Conservation (phyloP, 2,329 filamentous ascomycete species). For the Ilyonectria destructans region DNA sequence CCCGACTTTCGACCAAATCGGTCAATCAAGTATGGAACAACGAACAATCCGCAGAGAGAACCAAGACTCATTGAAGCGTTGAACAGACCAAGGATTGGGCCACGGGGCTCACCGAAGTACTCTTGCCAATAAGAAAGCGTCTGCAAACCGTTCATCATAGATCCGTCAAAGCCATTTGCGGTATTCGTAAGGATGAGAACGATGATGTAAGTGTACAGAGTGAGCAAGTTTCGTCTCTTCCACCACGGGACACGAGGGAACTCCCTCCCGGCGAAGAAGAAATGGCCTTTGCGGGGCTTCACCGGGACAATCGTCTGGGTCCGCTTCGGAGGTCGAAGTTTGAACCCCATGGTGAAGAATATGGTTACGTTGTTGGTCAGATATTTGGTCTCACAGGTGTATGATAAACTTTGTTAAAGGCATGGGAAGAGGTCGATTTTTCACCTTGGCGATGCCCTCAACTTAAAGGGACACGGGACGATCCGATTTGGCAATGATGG, state of each 20-base stretch:
- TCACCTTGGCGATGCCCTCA: background rate
- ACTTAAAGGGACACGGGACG: background rate
- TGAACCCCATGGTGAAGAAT: conserved; percentile 18
- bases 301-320: conserved; percentile 18
- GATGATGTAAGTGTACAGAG: conserved; percentile 21
- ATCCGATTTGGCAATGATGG: background rate
- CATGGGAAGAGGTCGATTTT: background rate
- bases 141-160: conserved; percentile 19
- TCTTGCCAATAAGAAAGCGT: conserved; percentile 25
- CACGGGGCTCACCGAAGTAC: conserved; percentile 16
- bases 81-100: conserved; percentile 20
- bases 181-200: conserved; percentile 23
- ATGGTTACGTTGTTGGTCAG: background rate
- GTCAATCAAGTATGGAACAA: conserved; percentile 24
- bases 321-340: conserved; percentile 6
- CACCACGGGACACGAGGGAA: conserved; percentile 19
- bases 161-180: conserved; percentile 16
- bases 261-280: conserved; percentile 22
- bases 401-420: background rate
- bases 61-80: conserved; percentile 26
- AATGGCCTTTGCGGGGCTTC: conserved; percentile 19
- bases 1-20: conserved; percentile 22
- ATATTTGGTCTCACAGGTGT: background rate
- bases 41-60: conserved; percentile 11
- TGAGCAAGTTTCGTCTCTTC: conserved; percentile 17